Evolutionary conservation across 306 rosid genomes (phyloP), one percentile per base, ranked within the genome.

Genomic region (Acacia melanoxylon): DNA sequence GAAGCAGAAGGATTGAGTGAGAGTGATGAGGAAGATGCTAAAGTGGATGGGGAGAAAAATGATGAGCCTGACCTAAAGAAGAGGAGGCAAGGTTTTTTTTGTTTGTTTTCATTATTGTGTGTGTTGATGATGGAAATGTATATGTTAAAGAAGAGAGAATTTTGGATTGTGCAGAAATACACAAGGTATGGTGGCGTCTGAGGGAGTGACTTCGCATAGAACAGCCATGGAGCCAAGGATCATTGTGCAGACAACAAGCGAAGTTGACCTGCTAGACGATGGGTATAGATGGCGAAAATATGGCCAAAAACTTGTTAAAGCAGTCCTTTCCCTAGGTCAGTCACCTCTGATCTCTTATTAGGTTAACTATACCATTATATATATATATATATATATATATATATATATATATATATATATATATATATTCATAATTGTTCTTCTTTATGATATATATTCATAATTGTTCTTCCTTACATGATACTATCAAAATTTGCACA

Each of bases 271-370:
- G 67, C 83, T 93, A 54, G 97, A 91, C 35, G 97, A 93, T 87
- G 97, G 97, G 49, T 93, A 87, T 79, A 83, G 94, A 81, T 93
- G 97, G 94, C 89, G 97, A 24, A 93, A 93, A 83, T 93, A 93
- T 61, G 97, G 97, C 19, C 97, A 93, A 87, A 93, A 93, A 82
- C 88, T 91, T 29, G 96, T 93, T 74, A 93, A 93, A 75, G 96
- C 67, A 93, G 90, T 80, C 93, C 95, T 42, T 87, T 87, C 81
- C 97, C 97, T 22, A 90, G 96, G 97, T 91, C 69, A 77, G 65
- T 75, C 61, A 74, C 41, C 41, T 54, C 25, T 1, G 0, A 20
- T 54, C 24, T 54, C 61, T 51, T 51, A 9, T 44, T 8, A 44
- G 14, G 46, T 44, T 44, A 44, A 10, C 46, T 3, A 10, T 10